phyloP scores from a whole-genome alignment of 2,329 filamentous ascomycete species.

The Xylaria polymorpha region DNA sequence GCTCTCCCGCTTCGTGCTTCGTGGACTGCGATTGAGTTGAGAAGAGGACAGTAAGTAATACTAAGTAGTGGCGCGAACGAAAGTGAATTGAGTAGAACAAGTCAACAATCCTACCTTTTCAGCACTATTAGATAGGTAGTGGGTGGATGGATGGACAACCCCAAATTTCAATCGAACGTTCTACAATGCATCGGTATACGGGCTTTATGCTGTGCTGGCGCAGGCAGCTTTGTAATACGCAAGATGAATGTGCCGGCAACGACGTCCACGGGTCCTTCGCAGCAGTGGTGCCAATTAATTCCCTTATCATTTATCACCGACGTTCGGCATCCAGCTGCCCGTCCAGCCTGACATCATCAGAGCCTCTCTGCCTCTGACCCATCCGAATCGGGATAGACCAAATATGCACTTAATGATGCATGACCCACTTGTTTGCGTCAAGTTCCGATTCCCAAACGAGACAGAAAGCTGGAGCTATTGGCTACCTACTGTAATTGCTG shows the following conservation, averaged over 20 bases:
- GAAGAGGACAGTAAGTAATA: not conserved
- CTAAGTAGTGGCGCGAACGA: not conserved
- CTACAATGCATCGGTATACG: constrained; percentile 40
- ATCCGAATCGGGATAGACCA: constrained; percentile 17
- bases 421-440: constrained; percentile 3
- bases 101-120: constrained; percentile 16
- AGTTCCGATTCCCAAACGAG: constrained; percentile 17
- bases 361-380: not conserved
- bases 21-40: too few species aligned
- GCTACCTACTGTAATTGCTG: too few species aligned
- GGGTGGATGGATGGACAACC: not conserved
- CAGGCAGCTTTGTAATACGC: constrained; percentile 58
- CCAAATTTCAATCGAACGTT: constrained; percentile 37
- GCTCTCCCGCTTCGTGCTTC: not conserved
- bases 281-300: too few species aligned
- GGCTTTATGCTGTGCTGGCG: constrained; percentile 3
- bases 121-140: not conserved
- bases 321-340: not conserved
- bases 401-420: constrained; percentile 29
- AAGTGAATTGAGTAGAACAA: not conserved
- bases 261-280: too few species aligned
- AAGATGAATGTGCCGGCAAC: constrained; percentile 1
- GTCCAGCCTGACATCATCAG: constrained; percentile 31
- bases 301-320: constrained; percentile 40
- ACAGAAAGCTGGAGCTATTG: constrained; percentile 32